Percentiles rank a stretch among this genome's conserved stretches.
Conservation (phyloP, 345 rosid species). For the Brassica cretica region DNA sequence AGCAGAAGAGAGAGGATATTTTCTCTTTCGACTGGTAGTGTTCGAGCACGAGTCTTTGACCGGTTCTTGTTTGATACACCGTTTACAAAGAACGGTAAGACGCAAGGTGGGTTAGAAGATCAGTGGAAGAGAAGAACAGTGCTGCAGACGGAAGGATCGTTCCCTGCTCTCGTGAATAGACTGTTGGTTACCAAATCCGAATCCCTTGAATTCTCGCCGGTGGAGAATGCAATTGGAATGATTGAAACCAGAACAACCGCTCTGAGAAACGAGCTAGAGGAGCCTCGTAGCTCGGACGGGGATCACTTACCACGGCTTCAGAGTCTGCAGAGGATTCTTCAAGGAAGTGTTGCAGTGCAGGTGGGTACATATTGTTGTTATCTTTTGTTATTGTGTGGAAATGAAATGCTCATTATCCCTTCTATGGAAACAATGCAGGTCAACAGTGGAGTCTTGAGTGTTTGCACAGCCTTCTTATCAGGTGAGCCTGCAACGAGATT, state of each 20-base stretch:
- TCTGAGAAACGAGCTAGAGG: conserved; percentile 88
- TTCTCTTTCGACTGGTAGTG: conserved; percentile 92
- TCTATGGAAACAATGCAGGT: conserved; percentile 57
- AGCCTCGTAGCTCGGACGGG: conserved; percentile 98
- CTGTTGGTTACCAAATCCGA: conserved; percentile 87
- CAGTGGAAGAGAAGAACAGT: conserved; percentile 99
- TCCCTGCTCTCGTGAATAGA: conserved; percentile 94
- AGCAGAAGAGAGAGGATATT: conserved; percentile 95
- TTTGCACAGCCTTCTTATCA: conserved; percentile 97
- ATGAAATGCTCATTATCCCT: conserved; percentile 6
- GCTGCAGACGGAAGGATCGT: conserved; percentile 91
- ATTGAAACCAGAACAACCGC: conserved; percentile 97
- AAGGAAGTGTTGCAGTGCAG: conserved; percentile 99
- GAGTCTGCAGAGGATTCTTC: conserved; percentile 97
- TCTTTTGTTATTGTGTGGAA: not conserved
- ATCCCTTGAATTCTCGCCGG: conserved; percentile 96
- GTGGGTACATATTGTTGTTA: conserved; percentile 42
- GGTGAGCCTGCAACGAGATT: conserved; percentile 98
- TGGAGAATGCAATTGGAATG: conserved; percentile 99
- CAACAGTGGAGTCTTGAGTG: conserved; percentile 94
- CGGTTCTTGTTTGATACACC: conserved; percentile 99
- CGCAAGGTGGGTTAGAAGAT: conserved; percentile 96
- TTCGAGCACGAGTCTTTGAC: conserved; percentile 91
- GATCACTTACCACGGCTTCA: conserved; percentile 96
- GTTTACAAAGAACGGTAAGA: conserved; percentile 97